phyloP scores from a whole-genome alignment of 176 grass and related monocot species.

The Chrysopogon serrulatus region DNA sequence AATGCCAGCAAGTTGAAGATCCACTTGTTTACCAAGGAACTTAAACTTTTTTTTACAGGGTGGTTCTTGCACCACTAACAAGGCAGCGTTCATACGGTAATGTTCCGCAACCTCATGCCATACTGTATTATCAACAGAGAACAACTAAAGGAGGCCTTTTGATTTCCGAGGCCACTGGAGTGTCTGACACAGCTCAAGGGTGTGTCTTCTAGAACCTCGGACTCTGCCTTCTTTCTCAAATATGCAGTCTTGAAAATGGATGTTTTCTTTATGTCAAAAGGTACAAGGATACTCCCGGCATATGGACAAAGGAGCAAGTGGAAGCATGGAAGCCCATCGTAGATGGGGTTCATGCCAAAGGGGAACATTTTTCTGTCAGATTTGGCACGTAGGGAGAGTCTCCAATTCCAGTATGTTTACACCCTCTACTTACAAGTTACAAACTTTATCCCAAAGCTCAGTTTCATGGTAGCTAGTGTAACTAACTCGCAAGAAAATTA shows the following conservation, averaged over 20 bases:
- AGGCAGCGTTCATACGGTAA: conserved; percentile 38
- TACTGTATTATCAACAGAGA: conserved; percentile 56
- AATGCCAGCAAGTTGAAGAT: not conserved
- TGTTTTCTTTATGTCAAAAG: conserved; percentile 12
- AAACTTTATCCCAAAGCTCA: not conserved
- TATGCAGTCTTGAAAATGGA: not conserved
- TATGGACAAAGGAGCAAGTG: conserved; percentile 67
- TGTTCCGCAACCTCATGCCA: conserved; percentile 50
- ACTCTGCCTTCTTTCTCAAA: not conserved
- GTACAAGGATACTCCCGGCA: conserved; percentile 56
- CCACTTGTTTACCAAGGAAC: not conserved
- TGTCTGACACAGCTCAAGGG: conserved; percentile 76
- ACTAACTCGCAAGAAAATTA: not conserved
- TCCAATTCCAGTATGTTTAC: conserved; percentile 44
- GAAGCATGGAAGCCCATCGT: conserved; percentile 77
- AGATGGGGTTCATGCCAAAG: conserved; percentile 47
- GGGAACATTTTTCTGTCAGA: conserved; percentile 65
- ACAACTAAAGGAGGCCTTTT: conserved; percentile 51
- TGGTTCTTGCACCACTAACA: conserved; percentile 63
- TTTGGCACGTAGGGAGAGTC: conserved; percentile 64
- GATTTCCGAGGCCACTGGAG: conserved; percentile 53
- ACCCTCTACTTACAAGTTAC: not conserved
- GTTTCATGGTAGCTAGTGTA: not conserved
- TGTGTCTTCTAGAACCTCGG: conserved; percentile 23
- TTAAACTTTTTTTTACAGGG: not conserved